Evolutionary conservation across 768 basidiomycete species (phyloP).

Genomic region (Cystobasidiopsis lactophilus): DNA sequence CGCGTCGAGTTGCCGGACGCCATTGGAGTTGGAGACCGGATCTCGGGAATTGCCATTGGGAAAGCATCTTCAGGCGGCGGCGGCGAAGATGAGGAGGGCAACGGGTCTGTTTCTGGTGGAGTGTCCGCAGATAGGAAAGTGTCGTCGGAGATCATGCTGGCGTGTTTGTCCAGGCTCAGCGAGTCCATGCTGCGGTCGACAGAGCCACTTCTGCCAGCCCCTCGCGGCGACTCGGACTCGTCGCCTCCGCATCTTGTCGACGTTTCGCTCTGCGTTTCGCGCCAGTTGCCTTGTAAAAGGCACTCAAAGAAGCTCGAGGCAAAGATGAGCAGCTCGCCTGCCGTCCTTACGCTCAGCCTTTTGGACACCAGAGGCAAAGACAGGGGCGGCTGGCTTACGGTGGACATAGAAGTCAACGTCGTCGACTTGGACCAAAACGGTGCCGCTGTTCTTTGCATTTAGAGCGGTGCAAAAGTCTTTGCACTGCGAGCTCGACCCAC

Average conservation of each 20-base stretch:
- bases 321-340: constrained; percentile 9
- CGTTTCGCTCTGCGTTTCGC: constrained; percentile 2
- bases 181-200: background rate
- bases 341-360: no score
- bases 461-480: no score
- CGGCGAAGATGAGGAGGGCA: no score
- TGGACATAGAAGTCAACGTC: constrained; percentile 5
- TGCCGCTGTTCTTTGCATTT: constrained; percentile 4
- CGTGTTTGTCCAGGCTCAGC: background rate
- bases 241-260: background rate
- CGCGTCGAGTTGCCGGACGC: no score
- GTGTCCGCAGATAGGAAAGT: background rate
- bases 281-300: constrained; percentile 9
- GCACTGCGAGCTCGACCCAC: no score
- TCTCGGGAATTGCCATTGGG: no score
- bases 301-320: constrained; percentile 5
- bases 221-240: background rate
- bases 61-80: no score
- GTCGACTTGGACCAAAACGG: constrained; percentile 8
- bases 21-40: no score
- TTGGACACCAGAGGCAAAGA: no score
- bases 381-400: no score
- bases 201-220: background rate
- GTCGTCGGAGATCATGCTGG: background rate
- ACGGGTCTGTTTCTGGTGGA: background rate